phyloP scores from a whole-genome alignment of 805 yeast genomes.

The Clavispora asparagi region DNA sequence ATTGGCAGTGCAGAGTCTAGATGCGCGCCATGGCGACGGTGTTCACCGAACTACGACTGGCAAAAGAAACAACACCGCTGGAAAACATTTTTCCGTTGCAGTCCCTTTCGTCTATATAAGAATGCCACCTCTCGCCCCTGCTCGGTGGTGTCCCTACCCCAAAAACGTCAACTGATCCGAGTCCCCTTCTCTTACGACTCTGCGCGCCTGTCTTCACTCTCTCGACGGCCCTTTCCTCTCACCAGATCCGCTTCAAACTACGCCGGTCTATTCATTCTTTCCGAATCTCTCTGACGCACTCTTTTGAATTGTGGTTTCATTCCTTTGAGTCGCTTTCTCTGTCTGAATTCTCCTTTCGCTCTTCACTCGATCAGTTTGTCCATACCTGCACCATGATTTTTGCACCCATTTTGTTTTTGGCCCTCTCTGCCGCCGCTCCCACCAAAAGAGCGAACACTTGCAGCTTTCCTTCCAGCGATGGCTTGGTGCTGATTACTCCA shows the following conservation, averaged over 20 bases:
- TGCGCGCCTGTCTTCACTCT: neutral
- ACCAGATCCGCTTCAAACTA: neutral
- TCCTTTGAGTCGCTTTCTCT: neutral
- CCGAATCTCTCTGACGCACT: neutral
- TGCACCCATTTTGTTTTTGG: constrained; percentile 17
- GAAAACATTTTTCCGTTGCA: neutral
- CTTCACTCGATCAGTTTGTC: neutral
- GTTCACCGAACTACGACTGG: neutral
- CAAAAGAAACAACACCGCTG: neutral
- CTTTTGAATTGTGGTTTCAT: neutral
- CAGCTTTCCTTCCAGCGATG: constrained; percentile 60
- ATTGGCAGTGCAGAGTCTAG: neutral
- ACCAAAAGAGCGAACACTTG: constrained; percentile 43
- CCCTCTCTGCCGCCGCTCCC: constrained; percentile 22
- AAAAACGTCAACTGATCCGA: neutral
- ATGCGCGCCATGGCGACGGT: neutral
- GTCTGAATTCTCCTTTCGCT: constrained; percentile 1
- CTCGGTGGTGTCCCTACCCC: neutral
- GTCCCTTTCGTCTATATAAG: neutral
- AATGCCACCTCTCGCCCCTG: neutral
- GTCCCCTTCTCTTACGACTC: neutral
- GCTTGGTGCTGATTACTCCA: constrained; percentile 65
- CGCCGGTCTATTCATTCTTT: neutral
- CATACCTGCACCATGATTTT: constrained; percentile 4
- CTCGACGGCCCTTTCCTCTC: neutral